Conservation (phyloP, 306 rosid species). For the Dalbergia cochinchinensis region DNA sequence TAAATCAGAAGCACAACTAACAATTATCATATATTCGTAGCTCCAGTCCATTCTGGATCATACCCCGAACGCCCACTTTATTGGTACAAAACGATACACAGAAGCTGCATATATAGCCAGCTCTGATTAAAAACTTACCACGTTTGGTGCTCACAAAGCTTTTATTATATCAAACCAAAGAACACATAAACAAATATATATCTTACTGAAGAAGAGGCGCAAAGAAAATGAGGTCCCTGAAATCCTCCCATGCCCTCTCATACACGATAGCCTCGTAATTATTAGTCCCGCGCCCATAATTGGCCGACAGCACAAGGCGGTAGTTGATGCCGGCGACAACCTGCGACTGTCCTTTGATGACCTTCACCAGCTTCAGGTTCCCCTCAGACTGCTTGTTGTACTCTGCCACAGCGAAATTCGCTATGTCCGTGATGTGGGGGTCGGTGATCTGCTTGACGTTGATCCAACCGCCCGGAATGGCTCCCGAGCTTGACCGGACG, state of each 20-base stretch:
- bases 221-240: not conserved
- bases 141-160: no score
- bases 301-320: constrained; percentile 43
- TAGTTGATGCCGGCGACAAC: constrained; percentile 50
- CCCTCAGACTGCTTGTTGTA: constrained; percentile 42
- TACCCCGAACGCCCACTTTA: no score
- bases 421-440: constrained; percentile 55
- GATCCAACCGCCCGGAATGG: constrained; percentile 38
- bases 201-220: not conserved
- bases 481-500: not conserved
- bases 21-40: no score
- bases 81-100: no score
- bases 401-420: constrained; percentile 53
- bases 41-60: no score
- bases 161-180: no score
- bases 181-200: no score
- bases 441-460: not conserved
- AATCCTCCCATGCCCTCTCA: not conserved
- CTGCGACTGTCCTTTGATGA: constrained; percentile 49
- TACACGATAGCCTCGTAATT: constrained; percentile 28
- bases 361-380: constrained; percentile 28
- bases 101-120: no score
- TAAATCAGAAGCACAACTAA: no score
- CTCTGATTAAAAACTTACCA: no score
- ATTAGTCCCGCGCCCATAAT: constrained; percentile 4